Evolutionary conservation across 1,139 yeast genomes (phyloP).

Genomic region (Protomyces macrosporus): DNA sequence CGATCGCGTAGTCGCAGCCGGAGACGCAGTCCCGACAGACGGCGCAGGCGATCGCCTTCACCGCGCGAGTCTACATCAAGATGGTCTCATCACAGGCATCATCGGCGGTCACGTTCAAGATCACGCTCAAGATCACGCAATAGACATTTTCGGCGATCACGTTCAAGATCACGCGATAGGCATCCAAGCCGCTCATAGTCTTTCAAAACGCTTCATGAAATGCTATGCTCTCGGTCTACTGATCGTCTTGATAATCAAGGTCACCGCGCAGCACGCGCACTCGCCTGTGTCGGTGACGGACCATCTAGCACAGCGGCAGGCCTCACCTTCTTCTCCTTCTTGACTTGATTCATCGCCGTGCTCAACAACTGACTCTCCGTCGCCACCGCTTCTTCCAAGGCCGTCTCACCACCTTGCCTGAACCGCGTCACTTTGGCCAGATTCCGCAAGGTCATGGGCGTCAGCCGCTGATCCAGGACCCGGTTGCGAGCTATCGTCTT

Average conservation of each 20-base stretch:
- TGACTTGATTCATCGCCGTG: background rate
- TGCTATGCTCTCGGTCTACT: too few relatives aligned
- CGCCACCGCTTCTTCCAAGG: constrained; percentile 2
- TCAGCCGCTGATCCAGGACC: constrained; percentile 45
- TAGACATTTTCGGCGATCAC: background rate
- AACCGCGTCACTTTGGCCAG: constrained; percentile 53
- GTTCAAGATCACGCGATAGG: background rate
- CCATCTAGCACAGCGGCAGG: background rate
- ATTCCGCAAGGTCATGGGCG: constrained; percentile 38
- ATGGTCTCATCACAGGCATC: background rate
- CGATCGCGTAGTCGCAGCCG: background rate
- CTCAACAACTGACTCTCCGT: constrained; percentile 6
- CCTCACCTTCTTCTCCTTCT: background rate
- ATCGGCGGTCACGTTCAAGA: background rate
- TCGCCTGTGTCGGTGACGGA: background rate
- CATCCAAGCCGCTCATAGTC: too few relatives aligned
- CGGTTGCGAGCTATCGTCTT: constrained; percentile 74
- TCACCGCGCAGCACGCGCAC: background rate
- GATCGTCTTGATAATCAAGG: too few relatives aligned
- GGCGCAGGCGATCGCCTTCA: background rate
- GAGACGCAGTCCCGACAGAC: background rate
- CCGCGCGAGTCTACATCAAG: background rate
- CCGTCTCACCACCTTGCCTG: constrained; percentile 10
- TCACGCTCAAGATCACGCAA: background rate
- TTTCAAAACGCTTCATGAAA: too few relatives aligned